These are phyloP conservation scores for Starmerella tilneyi DNA, from an alignment of 805 yeast genomes.

Conservation along the genomic window DNA sequence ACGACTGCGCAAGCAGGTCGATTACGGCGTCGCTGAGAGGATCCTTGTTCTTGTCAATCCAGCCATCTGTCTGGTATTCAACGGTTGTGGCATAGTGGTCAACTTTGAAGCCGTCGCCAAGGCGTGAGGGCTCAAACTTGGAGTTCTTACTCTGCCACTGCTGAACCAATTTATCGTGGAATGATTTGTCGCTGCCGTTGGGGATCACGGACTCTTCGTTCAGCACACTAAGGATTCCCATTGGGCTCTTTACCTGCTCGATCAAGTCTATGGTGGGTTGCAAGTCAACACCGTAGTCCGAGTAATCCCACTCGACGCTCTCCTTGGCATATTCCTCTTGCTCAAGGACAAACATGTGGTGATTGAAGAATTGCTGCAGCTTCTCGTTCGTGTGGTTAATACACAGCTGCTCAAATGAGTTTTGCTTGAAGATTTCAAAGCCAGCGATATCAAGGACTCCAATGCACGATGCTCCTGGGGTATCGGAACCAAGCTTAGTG, in stretches of 20 bases:
- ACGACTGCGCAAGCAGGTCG: slow-evolving; percentile 48
- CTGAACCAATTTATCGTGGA: slow-evolving; percentile 63
- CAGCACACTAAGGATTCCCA: slow-evolving; percentile 74
- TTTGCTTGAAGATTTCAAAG: slow-evolving; percentile 89
- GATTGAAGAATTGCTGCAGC: slow-evolving; percentile 93
- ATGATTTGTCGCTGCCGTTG: slow-evolving; percentile 70
- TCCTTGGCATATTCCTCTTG: slow-evolving; percentile 95
- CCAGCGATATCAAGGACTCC: slow-evolving; percentile 97
- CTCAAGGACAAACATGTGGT: slow-evolving; percentile 88
- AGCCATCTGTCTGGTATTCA: slow-evolving; percentile 82
- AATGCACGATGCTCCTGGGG: slow-evolving; percentile 39
- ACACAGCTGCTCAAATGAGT: slow-evolving; percentile 93
- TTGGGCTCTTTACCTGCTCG: slow-evolving; percentile 45
- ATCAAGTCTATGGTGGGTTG: slow-evolving; percentile 91
- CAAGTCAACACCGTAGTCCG: slow-evolving; percentile 89
- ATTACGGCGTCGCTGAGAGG: slow-evolving; percentile 74
- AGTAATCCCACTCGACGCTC: slow-evolving; percentile 84
- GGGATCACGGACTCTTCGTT: slow-evolving; percentile 96
- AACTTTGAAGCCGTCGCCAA: slow-evolving; percentile 66
- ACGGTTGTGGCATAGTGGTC: slow-evolving; percentile 95
- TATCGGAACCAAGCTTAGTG: slow-evolving; percentile 40
- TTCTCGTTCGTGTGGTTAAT: slow-evolving; percentile 94
- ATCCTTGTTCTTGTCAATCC: slow-evolving; percentile 91
- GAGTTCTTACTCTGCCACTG: slow-evolving; percentile 48
- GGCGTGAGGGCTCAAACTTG: slow-evolving; percentile 63